phyloP scores from a whole-genome alignment of 139 green algal genomes.

The Closterium sp. region DNA sequence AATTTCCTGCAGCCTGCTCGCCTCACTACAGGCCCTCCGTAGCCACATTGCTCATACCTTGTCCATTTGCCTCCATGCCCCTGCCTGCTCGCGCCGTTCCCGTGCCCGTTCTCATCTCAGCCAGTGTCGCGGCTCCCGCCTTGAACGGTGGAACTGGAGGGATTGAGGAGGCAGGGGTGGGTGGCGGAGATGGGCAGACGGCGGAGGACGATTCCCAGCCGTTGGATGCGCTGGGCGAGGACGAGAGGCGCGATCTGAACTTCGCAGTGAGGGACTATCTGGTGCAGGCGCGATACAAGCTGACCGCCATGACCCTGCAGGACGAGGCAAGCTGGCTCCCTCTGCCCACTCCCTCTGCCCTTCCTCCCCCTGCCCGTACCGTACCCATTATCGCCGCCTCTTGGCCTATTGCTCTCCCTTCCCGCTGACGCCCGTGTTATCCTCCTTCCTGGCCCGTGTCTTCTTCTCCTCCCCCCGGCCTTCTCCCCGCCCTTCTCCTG shows the following conservation, averaged over 20 bases:
- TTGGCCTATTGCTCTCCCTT: neutral
- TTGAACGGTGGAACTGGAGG: neutral
- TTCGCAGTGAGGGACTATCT: slow-evolving; percentile 47
- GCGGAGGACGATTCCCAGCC: neutral
- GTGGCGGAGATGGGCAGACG: neutral
- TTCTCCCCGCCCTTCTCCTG: neutral
- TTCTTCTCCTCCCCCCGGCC: too few species aligned
- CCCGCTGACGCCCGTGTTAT: neutral
- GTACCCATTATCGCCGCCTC: too few species aligned
- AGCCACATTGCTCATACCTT: slow-evolving; percentile 4
- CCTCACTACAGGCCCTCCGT: neutral
- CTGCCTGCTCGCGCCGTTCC: neutral
- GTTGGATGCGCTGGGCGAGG: neutral
- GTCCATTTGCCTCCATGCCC: neutral
- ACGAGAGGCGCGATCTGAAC: slow-evolving; percentile 36
- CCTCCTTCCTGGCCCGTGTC: neutral
- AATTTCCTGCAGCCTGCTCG: neutral
- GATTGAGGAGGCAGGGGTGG: neutral
- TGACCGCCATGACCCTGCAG: slow-evolving; percentile 46
- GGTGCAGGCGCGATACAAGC: slow-evolving; percentile 28
- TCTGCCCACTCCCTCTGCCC: too few species aligned
- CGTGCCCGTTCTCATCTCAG: neutral
- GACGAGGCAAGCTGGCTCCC: slow-evolving; percentile 26
- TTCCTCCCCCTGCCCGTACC: too few species aligned
- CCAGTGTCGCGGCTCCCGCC: neutral